A percentile compares a stretch with the other conserved stretches of the same genome.
phyloP scores from a whole-genome alignment of 1,139 yeast species.

The Geotrichum cucujoidarum region DNA sequence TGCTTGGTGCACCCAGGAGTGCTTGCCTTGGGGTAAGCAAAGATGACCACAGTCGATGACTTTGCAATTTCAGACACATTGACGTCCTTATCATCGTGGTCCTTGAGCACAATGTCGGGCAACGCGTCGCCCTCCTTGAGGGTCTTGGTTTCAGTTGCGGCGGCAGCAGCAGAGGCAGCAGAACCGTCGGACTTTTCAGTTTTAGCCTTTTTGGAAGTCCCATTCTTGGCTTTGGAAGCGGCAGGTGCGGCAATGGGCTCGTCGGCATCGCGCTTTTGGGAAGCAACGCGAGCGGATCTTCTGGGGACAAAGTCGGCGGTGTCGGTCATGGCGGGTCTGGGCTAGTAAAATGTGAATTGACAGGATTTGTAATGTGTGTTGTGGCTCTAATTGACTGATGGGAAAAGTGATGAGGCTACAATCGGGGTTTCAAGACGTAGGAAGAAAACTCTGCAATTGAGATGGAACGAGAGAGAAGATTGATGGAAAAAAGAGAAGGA shows the following conservation, averaged over 20 bases:
- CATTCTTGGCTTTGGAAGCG: not conserved
- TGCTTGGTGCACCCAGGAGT: conserved; percentile 90
- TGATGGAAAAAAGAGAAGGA: too few relatives aligned
- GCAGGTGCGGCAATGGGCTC: conserved; percentile 12
- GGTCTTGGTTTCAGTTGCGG: not conserved
- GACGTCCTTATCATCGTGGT: conserved; percentile 64
- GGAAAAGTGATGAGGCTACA: not conserved
- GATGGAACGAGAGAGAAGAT: too few relatives aligned
- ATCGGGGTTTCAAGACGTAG: too few relatives aligned
- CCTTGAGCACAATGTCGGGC: conserved; percentile 58
- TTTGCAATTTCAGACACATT: conserved; percentile 26
- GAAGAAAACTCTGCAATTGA: too few relatives aligned
- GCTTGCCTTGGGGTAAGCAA: conserved; percentile 85
- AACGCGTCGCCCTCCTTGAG: conserved; percentile 55
- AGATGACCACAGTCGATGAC: conserved; percentile 38
- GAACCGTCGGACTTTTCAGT: conserved; percentile 8
- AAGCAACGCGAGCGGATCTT: conserved; percentile 19
- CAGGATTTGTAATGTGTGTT: too few relatives aligned
- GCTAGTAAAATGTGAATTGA: not conserved
- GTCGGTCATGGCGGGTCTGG: conserved; percentile 13
- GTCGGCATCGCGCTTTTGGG: conserved; percentile 18
- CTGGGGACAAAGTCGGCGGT: conserved; percentile 16
- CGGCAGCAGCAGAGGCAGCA: not conserved
- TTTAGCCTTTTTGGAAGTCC: conserved; percentile 14
- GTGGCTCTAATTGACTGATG: not conserved